phyloP scores from a whole-genome alignment of 768 basidiomycete genomes.

The Russula lepida region DNA sequence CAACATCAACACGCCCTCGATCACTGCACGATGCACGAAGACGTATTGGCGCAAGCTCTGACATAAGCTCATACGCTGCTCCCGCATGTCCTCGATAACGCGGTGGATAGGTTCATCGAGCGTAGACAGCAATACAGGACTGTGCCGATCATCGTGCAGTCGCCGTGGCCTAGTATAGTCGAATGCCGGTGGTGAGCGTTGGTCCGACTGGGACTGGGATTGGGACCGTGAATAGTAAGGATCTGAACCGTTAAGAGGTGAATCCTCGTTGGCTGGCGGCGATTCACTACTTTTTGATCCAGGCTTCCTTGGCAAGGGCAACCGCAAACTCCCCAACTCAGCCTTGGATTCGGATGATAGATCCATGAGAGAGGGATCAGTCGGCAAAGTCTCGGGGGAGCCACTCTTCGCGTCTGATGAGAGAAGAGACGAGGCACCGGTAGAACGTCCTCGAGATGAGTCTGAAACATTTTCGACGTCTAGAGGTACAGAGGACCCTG shows the following conservation, averaged over 20 bases:
- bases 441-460: conserved; percentile 16
- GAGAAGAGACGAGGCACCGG: conserved; percentile 14
- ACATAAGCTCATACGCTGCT: conserved; percentile 94
- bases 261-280: conserved; percentile 10
- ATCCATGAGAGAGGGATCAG: conserved; percentile 19
- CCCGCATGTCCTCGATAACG: conserved; percentile 87
- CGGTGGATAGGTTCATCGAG: conserved; percentile 72
- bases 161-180: conserved; percentile 58
- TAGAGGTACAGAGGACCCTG: background rate
- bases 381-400: conserved; percentile 16
- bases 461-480: conserved; percentile 7
- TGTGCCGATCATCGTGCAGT: conserved; percentile 40
- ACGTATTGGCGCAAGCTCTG: conserved; percentile 93
- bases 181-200: conserved; percentile 26
- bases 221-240: conserved; percentile 11
- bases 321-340: conserved; percentile 5
- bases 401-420: conserved; percentile 11
- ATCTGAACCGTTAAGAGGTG: conserved; percentile 11
- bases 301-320: background rate
- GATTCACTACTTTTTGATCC: conserved; percentile 6
- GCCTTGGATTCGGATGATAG: conserved; percentile 5
- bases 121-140: conserved; percentile 52
- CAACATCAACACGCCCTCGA: conserved; percentile 72
- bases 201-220: conserved; percentile 7
- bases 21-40: conserved; percentile 80